A percentile compares a stretch with the other conserved stretches of the same genome.
Evolutionary conservation across 805 yeast species (phyloP).

Genomic region (Cyberlindnera mycetangii): DNA sequence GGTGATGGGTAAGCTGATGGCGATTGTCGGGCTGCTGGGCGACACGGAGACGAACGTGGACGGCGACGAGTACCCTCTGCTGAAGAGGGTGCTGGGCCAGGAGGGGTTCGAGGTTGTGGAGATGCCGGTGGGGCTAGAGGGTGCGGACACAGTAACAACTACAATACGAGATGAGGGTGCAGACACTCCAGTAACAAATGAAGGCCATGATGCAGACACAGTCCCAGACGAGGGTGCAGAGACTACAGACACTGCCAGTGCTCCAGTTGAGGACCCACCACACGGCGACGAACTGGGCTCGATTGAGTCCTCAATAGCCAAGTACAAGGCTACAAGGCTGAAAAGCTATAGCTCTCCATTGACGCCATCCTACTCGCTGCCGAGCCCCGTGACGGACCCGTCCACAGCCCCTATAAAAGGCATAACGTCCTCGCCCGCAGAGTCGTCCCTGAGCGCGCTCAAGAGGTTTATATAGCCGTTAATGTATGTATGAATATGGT

Average conservation of each 20-base stretch:
- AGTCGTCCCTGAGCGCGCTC: no score
- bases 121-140: slow-evolving; percentile 2
- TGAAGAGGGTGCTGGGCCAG: slow-evolving; percentile 12
- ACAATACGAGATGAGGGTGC: no score
- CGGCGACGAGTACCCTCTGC: slow-evolving; percentile 13
- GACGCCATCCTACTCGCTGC: no score
- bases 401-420: slow-evolving; percentile 3
- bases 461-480: no score
- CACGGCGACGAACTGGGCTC: not conserved
- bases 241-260: not conserved
- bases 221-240: not conserved
- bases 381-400: no score
- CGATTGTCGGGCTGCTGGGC: slow-evolving; percentile 4
- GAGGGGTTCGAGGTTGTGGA: slow-evolving; percentile 19
- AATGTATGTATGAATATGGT: no score
- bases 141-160: not conserved
- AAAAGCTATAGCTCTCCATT: no score
- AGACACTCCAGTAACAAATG: no score
- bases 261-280: not conserved
- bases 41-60: slow-evolving; percentile 7
- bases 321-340: slow-evolving; percentile 5
- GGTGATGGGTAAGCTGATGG: slow-evolving; percentile 15
- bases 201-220: not conserved
- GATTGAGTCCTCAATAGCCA: slow-evolving; percentile 1
- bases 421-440: slow-evolving; percentile 3